Evolutionary conservation across 495 filamentous ascomycete genomes (phyloP), one percentile per base, ranked within the genome.

Genomic region (Usnea hakonensis): DNA sequence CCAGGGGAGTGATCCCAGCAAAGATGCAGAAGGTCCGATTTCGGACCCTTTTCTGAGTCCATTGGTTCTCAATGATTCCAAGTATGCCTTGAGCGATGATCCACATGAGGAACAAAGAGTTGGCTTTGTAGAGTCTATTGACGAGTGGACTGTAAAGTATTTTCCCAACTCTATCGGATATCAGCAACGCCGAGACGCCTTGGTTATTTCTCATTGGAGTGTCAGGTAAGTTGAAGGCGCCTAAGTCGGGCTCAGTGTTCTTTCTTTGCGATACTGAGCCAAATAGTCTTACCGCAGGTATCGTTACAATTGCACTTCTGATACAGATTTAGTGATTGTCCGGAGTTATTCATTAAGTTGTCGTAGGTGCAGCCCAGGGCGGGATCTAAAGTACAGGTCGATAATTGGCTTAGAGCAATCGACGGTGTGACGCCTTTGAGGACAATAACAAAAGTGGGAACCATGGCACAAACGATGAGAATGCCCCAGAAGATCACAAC

Each of bases 391-490:
- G 40, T 8, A 19, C 40, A 43, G n/a, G 40, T 43, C n/a, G 40
- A 43, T 13, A 57, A 3, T 38, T 57, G 55, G 33, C 33, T 37
- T 0, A 37, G 21, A 5, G 38, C 28, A 30, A 33, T n/a, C 17
- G 38, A 57, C 23, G 55, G 55, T 16, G 38, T 6, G 19, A 57
- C 33, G 6, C 55, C 55, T 57, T 37, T 32, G 16, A 35, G 21
- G 3, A 37, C 38, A 46, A 55, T 52, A 26, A 36, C 23, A 67
- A 60, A 54, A 55, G 70, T 38, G 21, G 57, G 21, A 64, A 73
- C 21, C 64, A 63, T 50, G 65, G 70, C 21, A 69, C 70, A 55
- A 52, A 28, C 16, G 67, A 73, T 17, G 21, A 62, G 7, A 46
- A 30, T 3, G 17, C 65, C 19, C 46, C 50, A 30, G 66, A 70